Conservation (phyloP, 805 yeast genomes). For the Candida koratica region DNA sequence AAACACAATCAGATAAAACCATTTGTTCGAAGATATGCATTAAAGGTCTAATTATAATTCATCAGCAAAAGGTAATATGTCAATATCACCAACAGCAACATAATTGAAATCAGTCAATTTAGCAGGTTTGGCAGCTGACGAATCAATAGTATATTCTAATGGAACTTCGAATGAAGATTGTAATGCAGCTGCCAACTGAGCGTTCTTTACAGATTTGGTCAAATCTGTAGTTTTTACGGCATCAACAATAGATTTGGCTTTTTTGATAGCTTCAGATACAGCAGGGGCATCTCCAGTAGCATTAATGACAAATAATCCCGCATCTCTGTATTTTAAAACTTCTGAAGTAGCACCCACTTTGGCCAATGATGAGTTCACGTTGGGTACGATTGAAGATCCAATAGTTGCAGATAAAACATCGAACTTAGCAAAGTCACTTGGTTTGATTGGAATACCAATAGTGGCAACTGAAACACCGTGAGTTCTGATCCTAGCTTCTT, state of each 20-base stretch:
- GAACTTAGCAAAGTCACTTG: slow-evolving; percentile 60
- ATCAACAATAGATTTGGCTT: slow-evolving; percentile 45
- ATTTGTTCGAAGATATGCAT: too few species aligned
- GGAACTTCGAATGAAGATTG: slow-evolving; percentile 35
- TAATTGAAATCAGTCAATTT: slow-evolving; percentile 67
- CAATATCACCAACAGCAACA: slow-evolving; percentile 86
- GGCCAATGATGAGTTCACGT: slow-evolving; percentile 49
- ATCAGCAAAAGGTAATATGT: slow-evolving; percentile 80
- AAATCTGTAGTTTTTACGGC: slow-evolving; percentile 47
- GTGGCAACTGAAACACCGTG: slow-evolving; percentile 68
- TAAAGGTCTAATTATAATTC: slow-evolving; percentile 55
- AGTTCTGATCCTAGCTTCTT: slow-evolving; percentile 62
- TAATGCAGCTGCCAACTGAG: slow-evolving; percentile 41
- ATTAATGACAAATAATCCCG: slow-evolving; percentile 72
- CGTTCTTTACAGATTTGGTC: slow-evolving; percentile 46
- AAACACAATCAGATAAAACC: not conserved
- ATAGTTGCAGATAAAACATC: slow-evolving; percentile 69
- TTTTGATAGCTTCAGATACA: slow-evolving; percentile 59
- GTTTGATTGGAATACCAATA: slow-evolving; percentile 73
- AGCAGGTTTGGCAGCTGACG: slow-evolving; percentile 30
- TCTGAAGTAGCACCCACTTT: slow-evolving; percentile 47
- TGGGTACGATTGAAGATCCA: slow-evolving; percentile 55
- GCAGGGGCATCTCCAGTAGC: slow-evolving; percentile 54
- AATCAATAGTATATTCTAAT: slow-evolving; percentile 27
- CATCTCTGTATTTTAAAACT: slow-evolving; percentile 66